Conservation (phyloP, 2,329 filamentous ascomycete genomes). For the Cordyceps pruinosa region DNA sequence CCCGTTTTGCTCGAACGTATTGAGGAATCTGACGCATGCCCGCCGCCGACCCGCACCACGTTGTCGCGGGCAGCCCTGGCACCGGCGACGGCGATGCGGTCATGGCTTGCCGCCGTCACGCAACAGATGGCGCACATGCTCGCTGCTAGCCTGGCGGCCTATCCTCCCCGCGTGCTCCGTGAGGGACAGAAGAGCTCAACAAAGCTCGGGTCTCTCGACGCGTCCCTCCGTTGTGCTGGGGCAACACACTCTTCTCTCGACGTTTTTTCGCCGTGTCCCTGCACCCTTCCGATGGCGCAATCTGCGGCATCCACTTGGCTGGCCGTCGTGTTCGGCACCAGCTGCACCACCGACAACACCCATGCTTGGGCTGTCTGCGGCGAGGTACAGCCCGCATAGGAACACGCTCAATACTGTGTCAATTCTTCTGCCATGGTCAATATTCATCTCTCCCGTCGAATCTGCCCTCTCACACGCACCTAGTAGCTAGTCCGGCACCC, state of each 20-base stretch:
- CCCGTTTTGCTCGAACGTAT: too few species aligned
- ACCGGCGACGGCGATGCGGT: constrained; percentile 4
- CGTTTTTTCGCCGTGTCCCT: not conserved
- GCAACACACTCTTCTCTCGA: not conserved
- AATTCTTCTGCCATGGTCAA: too few species aligned
- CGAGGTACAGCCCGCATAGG: not conserved
- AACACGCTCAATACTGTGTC: too few species aligned
- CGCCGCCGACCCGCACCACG: constrained; percentile 7
- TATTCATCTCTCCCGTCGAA: not conserved
- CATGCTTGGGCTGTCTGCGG: not conserved
- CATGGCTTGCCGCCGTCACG: not conserved
- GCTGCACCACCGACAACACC: not conserved
- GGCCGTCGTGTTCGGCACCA: not conserved
- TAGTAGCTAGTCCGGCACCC: not conserved
- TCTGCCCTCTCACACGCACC: too few species aligned
- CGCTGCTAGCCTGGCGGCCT: too few species aligned
- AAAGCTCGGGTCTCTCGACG: not conserved
- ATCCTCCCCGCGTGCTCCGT: not conserved
- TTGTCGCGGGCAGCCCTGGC: constrained; percentile 9
- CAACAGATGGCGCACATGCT: not conserved
- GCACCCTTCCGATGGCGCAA: constrained; percentile 9
- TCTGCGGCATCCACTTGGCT: constrained; percentile 8
- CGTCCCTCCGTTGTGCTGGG: not conserved
- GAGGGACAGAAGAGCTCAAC: not conserved
- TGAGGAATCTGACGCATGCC: too few species aligned